Percentiles rank a stretch among this genome's conserved stretches.
phyloP scores from a whole-genome alignment of 257 asterid genomes.

The Knoxia roxburghii region DNA sequence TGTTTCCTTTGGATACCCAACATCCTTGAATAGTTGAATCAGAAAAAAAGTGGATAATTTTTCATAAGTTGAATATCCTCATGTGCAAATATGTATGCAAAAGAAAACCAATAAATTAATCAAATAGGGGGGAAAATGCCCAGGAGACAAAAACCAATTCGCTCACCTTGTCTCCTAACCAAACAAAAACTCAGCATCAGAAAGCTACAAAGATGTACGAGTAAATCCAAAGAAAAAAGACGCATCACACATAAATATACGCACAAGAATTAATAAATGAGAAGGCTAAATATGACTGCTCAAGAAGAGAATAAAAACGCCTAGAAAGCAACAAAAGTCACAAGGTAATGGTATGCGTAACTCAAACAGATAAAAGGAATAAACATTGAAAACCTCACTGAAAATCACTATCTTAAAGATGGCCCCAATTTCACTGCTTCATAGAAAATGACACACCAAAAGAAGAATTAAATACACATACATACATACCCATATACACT shows the following conservation, averaged over 20 bases:
- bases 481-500: conserved; percentile 13
- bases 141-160: conserved; percentile 55
- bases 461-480: conserved; percentile 17
- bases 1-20: conserved; percentile 48
- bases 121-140: conserved; percentile 59
- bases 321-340: conserved; percentile 80
- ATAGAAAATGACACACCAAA: conserved; percentile 50
- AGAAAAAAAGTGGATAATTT: conserved; percentile 27
- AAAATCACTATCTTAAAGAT: conserved; percentile 41
- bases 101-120: conserved; percentile 30
- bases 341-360: conserved; percentile 8
- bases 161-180: conserved; percentile 69
- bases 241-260: conserved; percentile 27
- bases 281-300: conserved; percentile 81
- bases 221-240: conserved; percentile 67
- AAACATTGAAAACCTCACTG: conserved; percentile 71
- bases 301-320: conserved; percentile 79
- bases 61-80: conserved; percentile 24
- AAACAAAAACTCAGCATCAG: conserved; percentile 50
- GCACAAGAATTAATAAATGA: conserved; percentile 50
- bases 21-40: conserved; percentile 29
- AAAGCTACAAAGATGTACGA: conserved; percentile 38
- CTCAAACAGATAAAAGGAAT: conserved; percentile 67
- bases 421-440: conserved; percentile 47
- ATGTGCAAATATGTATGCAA: conserved; percentile 26